Evolutionary conservation across 2,329 filamentous ascomycete genomes (phyloP).

Genomic region (Mycocentrospora acerina): DNA sequence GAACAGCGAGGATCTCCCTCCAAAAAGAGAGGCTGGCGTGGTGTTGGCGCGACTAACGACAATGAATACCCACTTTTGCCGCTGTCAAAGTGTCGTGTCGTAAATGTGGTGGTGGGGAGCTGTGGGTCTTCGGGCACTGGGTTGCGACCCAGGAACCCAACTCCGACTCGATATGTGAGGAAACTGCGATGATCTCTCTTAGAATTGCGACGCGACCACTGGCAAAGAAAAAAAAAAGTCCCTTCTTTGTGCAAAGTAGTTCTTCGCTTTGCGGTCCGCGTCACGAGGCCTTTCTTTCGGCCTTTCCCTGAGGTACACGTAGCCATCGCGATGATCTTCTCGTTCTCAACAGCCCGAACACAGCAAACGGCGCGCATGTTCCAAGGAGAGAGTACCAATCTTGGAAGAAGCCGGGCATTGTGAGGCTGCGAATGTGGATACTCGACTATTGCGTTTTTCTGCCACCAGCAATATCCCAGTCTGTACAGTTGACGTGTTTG

Average conservation of each 20-base stretch:
- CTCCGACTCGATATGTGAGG: too few species aligned
- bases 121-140: not conserved
- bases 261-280: not conserved
- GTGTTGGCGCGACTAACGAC: constrained; percentile 1
- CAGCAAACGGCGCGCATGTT: constrained; percentile 5
- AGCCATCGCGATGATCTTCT: constrained; percentile 1
- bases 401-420: constrained; percentile 12
- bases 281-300: constrained; percentile 4
- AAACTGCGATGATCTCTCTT: too few species aligned
- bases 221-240: too few species aligned
- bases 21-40: not conserved
- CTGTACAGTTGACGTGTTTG: constrained; percentile 12
- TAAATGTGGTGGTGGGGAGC: not conserved
- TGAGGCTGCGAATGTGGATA: constrained; percentile 19
- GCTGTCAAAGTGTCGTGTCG: constrained; percentile 3
- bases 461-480: constrained; percentile 15
- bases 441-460: constrained; percentile 8
- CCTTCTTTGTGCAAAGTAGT: not conserved
- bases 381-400: constrained; percentile 1
- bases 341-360: not conserved
- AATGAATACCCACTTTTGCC: constrained; percentile 6
- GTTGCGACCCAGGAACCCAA: too few species aligned
- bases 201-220: too few species aligned
- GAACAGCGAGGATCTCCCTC: constrained; percentile 5
- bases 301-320: constrained; percentile 4